Base-by-base conservation (phyloP, 768 basidiomycete genomes). In the Ramaria rubella region DNA sequence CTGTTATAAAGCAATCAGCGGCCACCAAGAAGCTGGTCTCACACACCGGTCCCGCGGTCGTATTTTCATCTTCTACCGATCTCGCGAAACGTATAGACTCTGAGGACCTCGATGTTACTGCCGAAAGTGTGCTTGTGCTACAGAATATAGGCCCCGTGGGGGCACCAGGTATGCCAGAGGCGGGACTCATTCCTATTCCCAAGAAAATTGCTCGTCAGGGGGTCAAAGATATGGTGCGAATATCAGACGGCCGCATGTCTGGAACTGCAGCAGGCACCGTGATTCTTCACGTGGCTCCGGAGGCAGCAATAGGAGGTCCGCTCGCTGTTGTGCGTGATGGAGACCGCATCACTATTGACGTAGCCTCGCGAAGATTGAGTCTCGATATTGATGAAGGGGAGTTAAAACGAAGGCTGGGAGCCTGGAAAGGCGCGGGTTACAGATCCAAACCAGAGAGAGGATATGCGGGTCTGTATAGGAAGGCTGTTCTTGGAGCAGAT, bases 301-400 rank as follows among this genome's bases (percentile, higher is more conserved):
- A 67, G 58, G 60, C 65, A 21, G 62, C 61, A 26, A 52, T 58
- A 9, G 65, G 65, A 23, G 64, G 64, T 7, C 63, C 61, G 3
- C 24, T 63, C 61, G 65, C 63, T 8, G 33, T 64, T n/a, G 63
- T 67, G 5, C 61, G 58, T 11, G 52, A 60, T 40, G 61, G 63
- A 14, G 65, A 67, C 52, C 57, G 66, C 33, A 69, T 73, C 49
- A 57, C 62, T 56, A 68, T 73, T 44, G 70, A 71, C 57, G 70
- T 68, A 5, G 63, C 64, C 30, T 59, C 57, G 31, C 67, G 70
- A 54, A 67, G 63, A 23, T 59, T 72, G 6, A 40, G 43, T 29
- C 40, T 66, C 17, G n/a, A 56, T 8, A 56, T 29, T 45, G 33
- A 15, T 12, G 33, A 34, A 12, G 29, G 27, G 27, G 43, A 54